Conservation (phyloP, 768 basidiomycete species). For the Mycena rosella region DNA sequence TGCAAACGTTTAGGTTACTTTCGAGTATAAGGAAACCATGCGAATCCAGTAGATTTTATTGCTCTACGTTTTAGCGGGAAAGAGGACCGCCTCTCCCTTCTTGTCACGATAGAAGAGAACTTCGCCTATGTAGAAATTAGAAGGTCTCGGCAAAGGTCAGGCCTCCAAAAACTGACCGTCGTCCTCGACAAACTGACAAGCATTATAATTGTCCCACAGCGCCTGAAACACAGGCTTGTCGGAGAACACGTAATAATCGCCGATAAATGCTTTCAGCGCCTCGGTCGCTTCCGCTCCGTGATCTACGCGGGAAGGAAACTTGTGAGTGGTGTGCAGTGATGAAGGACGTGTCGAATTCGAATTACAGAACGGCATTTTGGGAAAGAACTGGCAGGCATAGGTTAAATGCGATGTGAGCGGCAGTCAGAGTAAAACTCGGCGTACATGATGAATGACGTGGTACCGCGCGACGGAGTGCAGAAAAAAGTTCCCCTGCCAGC, state of each 20-base stretch:
- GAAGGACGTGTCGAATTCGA: too few species aligned
- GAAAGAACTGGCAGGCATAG: slow-evolving; percentile 61
- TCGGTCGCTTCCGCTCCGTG: slow-evolving; percentile 46
- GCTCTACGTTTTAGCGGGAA: too few species aligned
- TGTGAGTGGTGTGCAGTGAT: neutral
- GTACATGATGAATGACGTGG: slow-evolving; percentile 73
- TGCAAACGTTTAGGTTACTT: too few species aligned
- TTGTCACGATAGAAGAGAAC: slow-evolving; percentile 32
- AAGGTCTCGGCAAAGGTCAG: neutral
- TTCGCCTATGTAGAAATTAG: slow-evolving; percentile 11
- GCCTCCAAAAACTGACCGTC: slow-evolving; percentile 37
- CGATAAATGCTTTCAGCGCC: slow-evolving; percentile 45
- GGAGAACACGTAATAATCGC: slow-evolving; percentile 45
- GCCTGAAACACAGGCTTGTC: slow-evolving; percentile 46
- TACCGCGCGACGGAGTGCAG: slow-evolving; percentile 69
- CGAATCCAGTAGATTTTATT: too few species aligned
- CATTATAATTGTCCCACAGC: slow-evolving; percentile 49
- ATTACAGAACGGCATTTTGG: slow-evolving; percentile 66
- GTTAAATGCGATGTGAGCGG: neutral
- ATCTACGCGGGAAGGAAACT: slow-evolving; percentile 13
- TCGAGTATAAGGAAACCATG: too few species aligned
- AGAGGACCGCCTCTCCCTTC: slow-evolving; percentile 5
- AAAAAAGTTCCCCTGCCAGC: slow-evolving; percentile 65
- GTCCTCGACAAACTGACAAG: slow-evolving; percentile 52
- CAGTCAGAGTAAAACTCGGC: slow-evolving; percentile 28